These are phyloP conservation scores for Blumeria graminis DNA, from an alignment of 2,329 filamentous ascomycete species.

Conservation along the genomic window DNA sequence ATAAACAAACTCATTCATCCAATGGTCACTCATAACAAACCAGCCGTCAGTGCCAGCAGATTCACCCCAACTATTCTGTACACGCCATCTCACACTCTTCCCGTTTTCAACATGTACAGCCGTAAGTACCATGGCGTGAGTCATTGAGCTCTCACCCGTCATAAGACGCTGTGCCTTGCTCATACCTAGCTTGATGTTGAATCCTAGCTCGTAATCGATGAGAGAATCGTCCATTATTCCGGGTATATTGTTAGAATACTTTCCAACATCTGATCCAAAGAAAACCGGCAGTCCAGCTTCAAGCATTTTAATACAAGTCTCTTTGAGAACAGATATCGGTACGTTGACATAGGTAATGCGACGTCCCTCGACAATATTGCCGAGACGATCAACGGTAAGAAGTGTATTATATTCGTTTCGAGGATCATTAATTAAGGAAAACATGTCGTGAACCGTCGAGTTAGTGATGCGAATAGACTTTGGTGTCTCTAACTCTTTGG, in stretches of 20 bases:
- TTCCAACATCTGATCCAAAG: slow-evolving; percentile 73
- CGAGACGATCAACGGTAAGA: slow-evolving; percentile 53
- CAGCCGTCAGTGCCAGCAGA: slow-evolving; percentile 50
- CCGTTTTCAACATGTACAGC: slow-evolving; percentile 51
- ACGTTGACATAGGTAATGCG: slow-evolving; percentile 68
- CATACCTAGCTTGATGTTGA: slow-evolving; percentile 51
- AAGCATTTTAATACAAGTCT: slow-evolving; percentile 53
- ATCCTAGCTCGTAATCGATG: slow-evolving; percentile 62
- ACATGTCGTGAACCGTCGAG: slow-evolving; percentile 39
- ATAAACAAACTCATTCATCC: slow-evolving; percentile 64
- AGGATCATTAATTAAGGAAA: slow-evolving; percentile 70
- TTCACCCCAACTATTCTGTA: slow-evolving; percentile 69
- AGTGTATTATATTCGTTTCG: slow-evolving; percentile 49
- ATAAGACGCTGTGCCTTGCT: slow-evolving; percentile 51
- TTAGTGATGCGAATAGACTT: slow-evolving; percentile 31
- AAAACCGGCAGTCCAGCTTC: slow-evolving; percentile 59
- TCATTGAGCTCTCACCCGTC: slow-evolving; percentile 62
- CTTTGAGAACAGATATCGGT: slow-evolving; percentile 45
- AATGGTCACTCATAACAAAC: slow-evolving; percentile 70
- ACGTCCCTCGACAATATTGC: slow-evolving; percentile 57
- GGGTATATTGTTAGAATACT: slow-evolving; percentile 41
- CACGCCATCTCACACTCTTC: slow-evolving; percentile 52
- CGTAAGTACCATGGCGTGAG: slow-evolving; percentile 78
- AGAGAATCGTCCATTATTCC: slow-evolving; percentile 65
- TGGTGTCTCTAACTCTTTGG: slow-evolving; percentile 38